Evolutionary conservation across 352 stramenopile genomes (phyloP).

Genomic region (Globisporangium emineosum): DNA sequence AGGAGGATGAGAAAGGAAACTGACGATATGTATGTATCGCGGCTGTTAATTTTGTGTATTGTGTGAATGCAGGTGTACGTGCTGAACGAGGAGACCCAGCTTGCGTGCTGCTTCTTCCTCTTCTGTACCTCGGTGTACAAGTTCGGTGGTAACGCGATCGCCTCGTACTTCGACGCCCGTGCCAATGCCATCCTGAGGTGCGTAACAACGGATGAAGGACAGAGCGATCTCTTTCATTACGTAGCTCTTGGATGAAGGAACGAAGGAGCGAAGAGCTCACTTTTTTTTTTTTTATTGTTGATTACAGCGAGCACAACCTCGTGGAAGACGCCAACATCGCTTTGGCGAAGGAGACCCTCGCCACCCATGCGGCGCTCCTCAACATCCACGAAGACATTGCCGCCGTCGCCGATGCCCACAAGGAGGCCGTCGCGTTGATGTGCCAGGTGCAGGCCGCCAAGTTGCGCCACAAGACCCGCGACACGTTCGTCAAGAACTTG

Average conservation of each 20-base stretch:
- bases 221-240: no score
- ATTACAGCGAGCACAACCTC: slow-evolving; percentile 78
- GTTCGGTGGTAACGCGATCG: slow-evolving; percentile 77
- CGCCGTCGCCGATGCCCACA: slow-evolving; percentile 71
- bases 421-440: slow-evolving; percentile 78
- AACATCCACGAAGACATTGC: slow-evolving; percentile 86
- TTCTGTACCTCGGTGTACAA: slow-evolving; percentile 86
- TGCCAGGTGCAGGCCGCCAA: slow-evolving; percentile 85
- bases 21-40: no score
- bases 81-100: slow-evolving; percentile 83
- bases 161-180: slow-evolving; percentile 83
- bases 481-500: slow-evolving; percentile 86
- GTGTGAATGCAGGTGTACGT: slow-evolving; percentile 59
- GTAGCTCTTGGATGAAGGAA: background rate
- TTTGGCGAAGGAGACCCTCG: slow-evolving; percentile 78
- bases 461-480: slow-evolving; percentile 85
- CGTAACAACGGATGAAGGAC: slow-evolving; percentile 11
- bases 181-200: slow-evolving; percentile 71
- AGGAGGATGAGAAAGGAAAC: background rate
- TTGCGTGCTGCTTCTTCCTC: slow-evolving; percentile 83
- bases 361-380: slow-evolving; percentile 79
- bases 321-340: slow-evolving; percentile 83
- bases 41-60: no score
- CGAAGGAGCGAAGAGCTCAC: background rate
- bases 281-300: background rate